Base-by-base conservation (phyloP, 2,329 filamentous ascomycete species). In the Hypoxylon sp. region DNA sequence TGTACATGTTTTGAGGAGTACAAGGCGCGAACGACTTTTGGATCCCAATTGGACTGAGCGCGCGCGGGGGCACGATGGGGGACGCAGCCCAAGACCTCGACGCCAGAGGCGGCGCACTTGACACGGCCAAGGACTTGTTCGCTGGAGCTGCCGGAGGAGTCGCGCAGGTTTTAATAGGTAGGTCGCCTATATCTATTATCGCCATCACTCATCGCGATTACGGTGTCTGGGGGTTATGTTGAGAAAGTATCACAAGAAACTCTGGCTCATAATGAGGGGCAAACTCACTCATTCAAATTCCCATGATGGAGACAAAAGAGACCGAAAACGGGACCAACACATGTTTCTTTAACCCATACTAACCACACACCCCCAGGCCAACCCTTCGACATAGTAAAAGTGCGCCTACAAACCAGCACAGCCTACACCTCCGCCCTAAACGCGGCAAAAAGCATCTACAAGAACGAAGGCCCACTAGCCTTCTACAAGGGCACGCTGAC, bases 401-500 rank as follows among this genome's bases (percentile, higher is more conserved):
- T 99, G 74, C 92, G 96, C 59, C 86, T 99, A 50, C 96, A 99
- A 80, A 99, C 96, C 14, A 91, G 91, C 56, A 89, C 86, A 20
- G 87, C 92, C 72, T 97, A 97, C 84, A 85, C 87, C 55, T 90
- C 88, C 70, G 96, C 96, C 55, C 80, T 96, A 48, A 85, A 93
- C 73, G 93, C 92, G 71, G 96, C 94, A 6, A 85, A 86, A 53
- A 88, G 91, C 68, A 98, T 99, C 81, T 93, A 93, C 80, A 89
- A 88, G 74, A 90, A 93, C 75, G 96, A 99, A 79, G 96, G 96
- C 1, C 85, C 93, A 2, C 81, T 92, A 11, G 96, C 96, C 61
- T 99, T 99, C 84, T 99, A 77, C 88, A 99, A 99, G 81, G 96
- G 96, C 74, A 98, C 96, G 0, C 84, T 99, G 60, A 98, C 96